Base-by-base conservation (phyloP, 805 yeast genomes). In the Brettanomyces nanus region DNA sequence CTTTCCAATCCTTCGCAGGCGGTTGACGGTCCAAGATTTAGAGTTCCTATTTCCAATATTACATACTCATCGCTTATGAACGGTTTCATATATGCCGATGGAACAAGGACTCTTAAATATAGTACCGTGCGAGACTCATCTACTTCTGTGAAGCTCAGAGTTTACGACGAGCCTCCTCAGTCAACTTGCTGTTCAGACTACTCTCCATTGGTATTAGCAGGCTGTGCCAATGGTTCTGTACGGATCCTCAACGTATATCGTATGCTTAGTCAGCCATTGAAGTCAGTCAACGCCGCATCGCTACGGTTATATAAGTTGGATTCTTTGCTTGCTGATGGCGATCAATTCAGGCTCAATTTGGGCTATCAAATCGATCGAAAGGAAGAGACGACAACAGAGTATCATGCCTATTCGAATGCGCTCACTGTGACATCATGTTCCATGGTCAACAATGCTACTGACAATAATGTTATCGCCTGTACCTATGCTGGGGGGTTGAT, bases 401-500 rank as follows among this genome's bases (percentile, higher is more conserved):
- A 43, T 25, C 37, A 31, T 21, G 43, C 46, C 10, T 43, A 28
- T 30, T 46, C 45, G 27, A 37, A 38, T 23, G 48, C 49, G 6
- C 13, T 51, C n/a, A 40, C 39, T 19, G 45, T 50, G 15, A 46
- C 46, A 3, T 44, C 51, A n/a, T 44, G 51, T 22, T 23, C 37
- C 13, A 28, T 34, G 31, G 7, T 15, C 10, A 19, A 34, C 14
- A 13, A 18, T 19, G 31, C 37, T 6, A 34, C 40, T 4, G 25
- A 35, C 25, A 11, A 36, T 10, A 35, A 35, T 9, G 33, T 52
- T 35, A 30, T 52, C 10, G 44, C 52, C 17, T 46, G 51, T 14
- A 28, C 42, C n/a, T 58, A 51, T 46, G 56, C 47, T 4, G 50
- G 47, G 37, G 64, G 64, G 5, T 37, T 59, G 29, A 40, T 59